These are phyloP conservation scores for Cutaneotrichosporon sp. DNA, from an alignment of 1,284 basidiomycete species.

Conservation along the genomic window DNA sequence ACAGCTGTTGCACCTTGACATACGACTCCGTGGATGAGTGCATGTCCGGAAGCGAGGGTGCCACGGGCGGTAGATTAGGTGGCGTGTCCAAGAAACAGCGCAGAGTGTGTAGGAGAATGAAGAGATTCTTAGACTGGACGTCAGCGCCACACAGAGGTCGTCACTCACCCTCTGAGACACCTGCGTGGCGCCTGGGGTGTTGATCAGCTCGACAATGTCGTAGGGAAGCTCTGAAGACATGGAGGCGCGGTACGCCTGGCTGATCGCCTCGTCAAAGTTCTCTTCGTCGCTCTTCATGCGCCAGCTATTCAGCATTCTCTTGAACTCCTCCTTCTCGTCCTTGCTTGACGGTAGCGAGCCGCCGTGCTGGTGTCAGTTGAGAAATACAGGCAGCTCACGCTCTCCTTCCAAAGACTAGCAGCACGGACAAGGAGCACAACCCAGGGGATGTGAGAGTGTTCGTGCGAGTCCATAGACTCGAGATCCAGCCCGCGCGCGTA, in stretches of 20 bases:
- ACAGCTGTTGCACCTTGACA: constrained; percentile 47
- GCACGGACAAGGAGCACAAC: constrained; percentile 78
- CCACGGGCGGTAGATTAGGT: constrained; percentile 56
- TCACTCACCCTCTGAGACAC: constrained; percentile 44
- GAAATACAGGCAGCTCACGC: constrained; percentile 19
- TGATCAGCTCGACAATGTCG: constrained; percentile 62
- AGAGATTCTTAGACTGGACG: constrained; percentile 62
- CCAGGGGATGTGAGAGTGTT: constrained; percentile 82
- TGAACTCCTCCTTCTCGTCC: constrained; percentile 74
- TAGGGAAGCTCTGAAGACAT: constrained; percentile 62
- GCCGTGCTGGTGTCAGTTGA: constrained; percentile 24
- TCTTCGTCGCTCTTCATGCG: constrained; percentile 74
- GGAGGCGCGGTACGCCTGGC: constrained; percentile 72
- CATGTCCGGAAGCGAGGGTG: constrained; percentile 85
- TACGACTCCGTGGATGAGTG: constrained; percentile 83
- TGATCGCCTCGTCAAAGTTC: constrained; percentile 89
- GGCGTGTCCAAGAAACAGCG: constrained; percentile 53
- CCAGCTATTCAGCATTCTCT: constrained; percentile 49
- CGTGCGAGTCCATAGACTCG: constrained; percentile 69
- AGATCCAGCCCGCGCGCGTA: constrained; percentile 70
- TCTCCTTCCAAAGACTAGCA: constrained; percentile 70
- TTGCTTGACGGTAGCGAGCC: constrained; percentile 47
- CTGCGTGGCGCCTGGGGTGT: constrained; percentile 56
- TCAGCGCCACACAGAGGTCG: not conserved
- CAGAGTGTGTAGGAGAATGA: constrained; percentile 77